Percentiles rank a stretch among this genome's conserved stretches.
Conservation (phyloP, 208 protist species). For the Tritrichomonas foetus region DNA sequence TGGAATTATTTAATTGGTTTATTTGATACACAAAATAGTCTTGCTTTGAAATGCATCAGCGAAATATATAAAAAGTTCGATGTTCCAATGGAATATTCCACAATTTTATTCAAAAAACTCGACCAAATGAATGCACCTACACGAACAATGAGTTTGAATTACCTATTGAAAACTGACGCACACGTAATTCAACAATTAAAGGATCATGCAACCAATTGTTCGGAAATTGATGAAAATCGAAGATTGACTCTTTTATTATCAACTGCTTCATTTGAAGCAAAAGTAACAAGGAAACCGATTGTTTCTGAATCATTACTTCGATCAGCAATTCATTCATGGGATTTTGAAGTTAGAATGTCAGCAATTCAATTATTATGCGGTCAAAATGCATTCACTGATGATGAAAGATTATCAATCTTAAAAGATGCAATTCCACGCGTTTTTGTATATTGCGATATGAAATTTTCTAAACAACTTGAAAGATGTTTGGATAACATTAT, state of each 20-base stretch:
- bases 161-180: not conserved
- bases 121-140: not conserved
- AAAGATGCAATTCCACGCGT: not conserved
- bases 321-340: not conserved
- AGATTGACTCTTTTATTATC: not conserved
- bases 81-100: not conserved
- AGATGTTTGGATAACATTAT: not conserved
- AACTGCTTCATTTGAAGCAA: not conserved
- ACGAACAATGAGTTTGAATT: not conserved
- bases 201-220: not conserved
- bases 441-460: constrained; percentile 1
- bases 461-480: not conserved
- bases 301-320: not conserved
- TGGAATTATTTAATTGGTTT: not conserved
- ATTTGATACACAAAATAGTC: not conserved
- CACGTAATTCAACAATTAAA: not conserved
- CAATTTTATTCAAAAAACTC: not conserved
- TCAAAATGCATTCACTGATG: not conserved
- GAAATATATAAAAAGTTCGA: not conserved
- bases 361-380: not conserved
- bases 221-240: not conserved
- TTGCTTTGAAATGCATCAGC: not conserved
- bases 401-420: not conserved
- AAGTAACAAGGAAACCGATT: too few relatives aligned
- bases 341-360: not conserved